Evolutionary conservation across 768 basidiomycete species (phyloP).

Genomic region (Russula griseocarnosa): DNA sequence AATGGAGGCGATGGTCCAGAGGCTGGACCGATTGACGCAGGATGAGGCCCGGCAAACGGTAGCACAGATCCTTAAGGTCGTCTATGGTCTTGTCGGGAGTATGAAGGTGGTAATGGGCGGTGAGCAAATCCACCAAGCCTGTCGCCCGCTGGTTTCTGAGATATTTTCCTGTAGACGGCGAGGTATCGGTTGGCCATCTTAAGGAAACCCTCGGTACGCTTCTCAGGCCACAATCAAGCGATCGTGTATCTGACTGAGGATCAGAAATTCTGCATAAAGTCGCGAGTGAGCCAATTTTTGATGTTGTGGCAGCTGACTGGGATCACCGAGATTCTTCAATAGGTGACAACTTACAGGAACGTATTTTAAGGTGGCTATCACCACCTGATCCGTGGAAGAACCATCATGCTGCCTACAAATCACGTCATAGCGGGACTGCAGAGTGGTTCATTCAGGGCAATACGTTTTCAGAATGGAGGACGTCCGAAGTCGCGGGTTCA

Average conservation of each 20-base stretch:
- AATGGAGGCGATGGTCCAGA: neutral
- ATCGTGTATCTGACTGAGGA: neutral
- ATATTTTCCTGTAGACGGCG: neutral
- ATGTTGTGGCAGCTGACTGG: neutral
- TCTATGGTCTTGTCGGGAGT: neutral
- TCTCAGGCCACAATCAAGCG: neutral
- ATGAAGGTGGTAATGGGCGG: neutral
- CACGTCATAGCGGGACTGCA: no score
- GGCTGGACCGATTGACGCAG: neutral
- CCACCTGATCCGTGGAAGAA: neutral
- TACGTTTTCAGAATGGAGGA: no score
- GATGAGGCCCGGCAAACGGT: neutral
- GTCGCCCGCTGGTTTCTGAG: neutral
- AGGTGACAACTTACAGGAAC: neutral
- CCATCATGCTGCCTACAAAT: neutral
- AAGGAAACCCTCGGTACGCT: neutral
- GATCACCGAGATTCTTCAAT: neutral
- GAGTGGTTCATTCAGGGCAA: no score
- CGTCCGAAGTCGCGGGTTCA: no score
- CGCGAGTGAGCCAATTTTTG: neutral
- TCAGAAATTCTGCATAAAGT: neutral
- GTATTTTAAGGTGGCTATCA: neutral
- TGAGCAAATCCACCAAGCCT: neutral
- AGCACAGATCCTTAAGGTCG: neutral
- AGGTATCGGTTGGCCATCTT: neutral